Conservation (phyloP, 2,329 filamentous ascomycete species). For the Fusarium graminum region DNA sequence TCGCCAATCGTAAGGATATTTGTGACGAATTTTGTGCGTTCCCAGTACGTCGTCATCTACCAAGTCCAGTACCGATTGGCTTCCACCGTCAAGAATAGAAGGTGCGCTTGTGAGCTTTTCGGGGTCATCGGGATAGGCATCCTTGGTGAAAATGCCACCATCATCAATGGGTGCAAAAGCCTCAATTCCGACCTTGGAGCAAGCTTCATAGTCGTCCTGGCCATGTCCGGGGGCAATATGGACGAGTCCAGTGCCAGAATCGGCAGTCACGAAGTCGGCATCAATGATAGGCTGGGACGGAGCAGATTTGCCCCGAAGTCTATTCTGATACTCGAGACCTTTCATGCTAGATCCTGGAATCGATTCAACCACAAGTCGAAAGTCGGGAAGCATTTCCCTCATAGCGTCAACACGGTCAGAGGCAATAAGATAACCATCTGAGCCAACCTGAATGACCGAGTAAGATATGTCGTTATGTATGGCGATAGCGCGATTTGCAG, state of each 20-base stretch:
- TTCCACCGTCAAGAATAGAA: constrained; percentile 78
- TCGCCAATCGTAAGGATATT: constrained; percentile 98
- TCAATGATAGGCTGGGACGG: constrained; percentile 78
- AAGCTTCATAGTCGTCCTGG: constrained; percentile 94
- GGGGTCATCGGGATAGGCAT: constrained; percentile 80
- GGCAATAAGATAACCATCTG: constrained; percentile 77
- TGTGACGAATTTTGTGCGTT: constrained; percentile 82
- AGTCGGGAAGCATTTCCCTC: constrained; percentile 63
- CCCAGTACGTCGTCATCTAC: constrained; percentile 75
- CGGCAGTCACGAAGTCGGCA: constrained; percentile 88
- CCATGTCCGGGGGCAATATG: constrained; percentile 95
- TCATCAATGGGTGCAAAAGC: constrained; percentile 88
- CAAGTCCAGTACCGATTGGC: constrained; percentile 76
- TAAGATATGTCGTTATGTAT: constrained; percentile 83
- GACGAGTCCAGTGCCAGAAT: constrained; percentile 95
- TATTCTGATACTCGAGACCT: constrained; percentile 76
- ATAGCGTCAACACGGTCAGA: constrained; percentile 75
- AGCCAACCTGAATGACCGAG: constrained; percentile 69
- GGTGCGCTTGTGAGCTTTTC: constrained; percentile 74
- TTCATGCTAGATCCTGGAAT: constrained; percentile 76
- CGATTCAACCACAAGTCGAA: constrained; percentile 65
- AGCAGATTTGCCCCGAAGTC: constrained; percentile 71
- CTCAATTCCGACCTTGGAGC: constrained; percentile 75
- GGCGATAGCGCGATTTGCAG: constrained; percentile 91
- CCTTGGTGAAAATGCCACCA: constrained; percentile 81